Evolutionary conservation across 768 basidiomycete species (phyloP).

Genomic region (Russula emetica): DNA sequence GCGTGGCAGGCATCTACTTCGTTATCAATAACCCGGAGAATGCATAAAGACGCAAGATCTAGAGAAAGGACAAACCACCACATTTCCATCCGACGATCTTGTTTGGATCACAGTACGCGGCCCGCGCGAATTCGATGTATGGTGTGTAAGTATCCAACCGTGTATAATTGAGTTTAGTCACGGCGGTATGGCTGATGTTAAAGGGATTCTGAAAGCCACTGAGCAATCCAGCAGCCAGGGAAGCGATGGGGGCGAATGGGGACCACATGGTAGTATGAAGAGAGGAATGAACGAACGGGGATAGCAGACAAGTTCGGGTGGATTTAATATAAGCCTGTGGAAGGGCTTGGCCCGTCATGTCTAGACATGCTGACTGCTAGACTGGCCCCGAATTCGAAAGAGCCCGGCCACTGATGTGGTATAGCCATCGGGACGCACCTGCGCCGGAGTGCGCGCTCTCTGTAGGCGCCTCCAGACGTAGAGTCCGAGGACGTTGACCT

Average conservation of each 20-base stretch:
- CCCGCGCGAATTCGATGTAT: constrained; percentile 51
- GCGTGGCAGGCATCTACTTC: constrained; percentile 41
- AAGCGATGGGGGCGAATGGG: neutral
- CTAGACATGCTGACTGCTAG: no score
- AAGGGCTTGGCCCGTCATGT: no score
- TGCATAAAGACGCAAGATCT: neutral
- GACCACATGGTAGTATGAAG: constrained; percentile 7
- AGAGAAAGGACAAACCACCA: constrained; percentile 36
- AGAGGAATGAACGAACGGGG: neutral
- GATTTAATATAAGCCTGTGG: neutral
- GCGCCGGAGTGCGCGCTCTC: no score
- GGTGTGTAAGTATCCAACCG: constrained; percentile 42
- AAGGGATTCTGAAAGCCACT: constrained; percentile 1
- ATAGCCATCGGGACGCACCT: no score
- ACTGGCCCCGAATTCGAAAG: no score
- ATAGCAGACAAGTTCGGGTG: no score
- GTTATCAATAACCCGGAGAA: neutral
- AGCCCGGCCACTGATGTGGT: no score
- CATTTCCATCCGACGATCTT: constrained; percentile 44
- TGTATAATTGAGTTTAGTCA: constrained; percentile 32
- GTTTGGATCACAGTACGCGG: constrained; percentile 47
- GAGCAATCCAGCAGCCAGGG: constrained; percentile 3
- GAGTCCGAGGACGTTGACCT: no score
- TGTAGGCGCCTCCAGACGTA: no score
- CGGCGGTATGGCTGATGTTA: constrained; percentile 1